phyloP scores from a whole-genome alignment of 1,284 basidiomycete species.

The Trichosporon inkin region DNA sequence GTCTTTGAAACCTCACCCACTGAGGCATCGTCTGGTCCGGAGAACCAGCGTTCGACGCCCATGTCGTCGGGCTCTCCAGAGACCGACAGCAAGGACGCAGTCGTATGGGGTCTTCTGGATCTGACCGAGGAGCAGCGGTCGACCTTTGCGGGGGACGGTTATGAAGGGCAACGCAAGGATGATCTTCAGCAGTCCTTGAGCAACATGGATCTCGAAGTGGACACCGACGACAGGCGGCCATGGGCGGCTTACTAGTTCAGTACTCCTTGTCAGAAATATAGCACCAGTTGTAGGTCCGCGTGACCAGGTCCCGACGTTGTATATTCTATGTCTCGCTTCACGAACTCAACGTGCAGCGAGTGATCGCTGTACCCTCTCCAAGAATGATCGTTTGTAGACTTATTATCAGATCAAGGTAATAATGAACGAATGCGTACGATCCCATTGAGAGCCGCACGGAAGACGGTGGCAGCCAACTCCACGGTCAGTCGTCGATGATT shows the following conservation, averaged over 20 bases:
- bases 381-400: not conserved
- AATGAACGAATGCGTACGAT: not conserved
- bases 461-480: conserved; percentile 30
- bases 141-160: not conserved
- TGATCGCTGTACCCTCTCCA: no score
- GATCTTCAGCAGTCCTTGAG: conserved; percentile 34
- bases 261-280: not conserved
- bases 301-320: conserved; percentile 2
- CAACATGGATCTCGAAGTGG: conserved; percentile 32
- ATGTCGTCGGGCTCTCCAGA: conserved; percentile 23
- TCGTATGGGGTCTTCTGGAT: conserved; percentile 23
- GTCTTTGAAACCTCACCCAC: conserved; percentile 39
- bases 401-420: not conserved
- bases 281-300: not conserved
- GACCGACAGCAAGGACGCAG: conserved; percentile 25
- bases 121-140: conserved; percentile 13
- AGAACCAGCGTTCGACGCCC: conserved; percentile 29
- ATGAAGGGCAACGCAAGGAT: conserved; percentile 10
- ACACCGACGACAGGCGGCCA: conserved; percentile 12
- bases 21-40: conserved; percentile 27
- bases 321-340: not conserved
- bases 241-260: conserved; percentile 10
- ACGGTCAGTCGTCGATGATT: no score
- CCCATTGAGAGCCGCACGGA: conserved; percentile 26
- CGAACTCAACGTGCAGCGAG: not conserved